Percentiles rank a stretch among this genome's conserved stretches.
phyloP scores from a whole-genome alignment of 352 stramenopile genomes.

The Pythium monospermum region DNA sequence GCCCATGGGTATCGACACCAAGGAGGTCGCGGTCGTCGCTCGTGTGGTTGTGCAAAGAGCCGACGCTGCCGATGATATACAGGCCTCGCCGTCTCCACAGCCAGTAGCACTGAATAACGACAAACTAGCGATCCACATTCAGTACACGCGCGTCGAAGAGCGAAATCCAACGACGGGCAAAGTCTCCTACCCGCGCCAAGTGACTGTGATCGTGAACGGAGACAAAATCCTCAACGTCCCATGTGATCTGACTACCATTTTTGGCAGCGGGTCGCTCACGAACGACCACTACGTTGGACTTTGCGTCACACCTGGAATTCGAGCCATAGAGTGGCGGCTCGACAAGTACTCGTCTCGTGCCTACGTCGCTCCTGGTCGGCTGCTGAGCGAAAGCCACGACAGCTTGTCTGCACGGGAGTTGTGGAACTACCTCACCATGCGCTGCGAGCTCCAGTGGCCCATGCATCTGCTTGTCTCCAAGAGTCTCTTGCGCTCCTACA shows the following conservation, averaged over 20 bases:
- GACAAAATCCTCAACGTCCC: slow-evolving; percentile 5
- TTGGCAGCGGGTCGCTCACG: slow-evolving; percentile 21
- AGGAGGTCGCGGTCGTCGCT: background rate
- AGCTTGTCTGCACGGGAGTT: slow-evolving; percentile 42
- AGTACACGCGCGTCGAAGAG: slow-evolving; percentile 15
- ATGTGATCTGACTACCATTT: slow-evolving; percentile 7
- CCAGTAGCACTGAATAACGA: slow-evolving; percentile 1
- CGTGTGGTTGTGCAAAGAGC: background rate
- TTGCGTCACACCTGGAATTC: slow-evolving; percentile 31
- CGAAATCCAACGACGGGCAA: slow-evolving; percentile 2
- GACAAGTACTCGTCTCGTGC: slow-evolving; percentile 49
- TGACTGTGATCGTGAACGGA: slow-evolving; percentile 12
- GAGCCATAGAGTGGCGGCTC: slow-evolving; percentile 39
- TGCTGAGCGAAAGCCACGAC: slow-evolving; percentile 34
- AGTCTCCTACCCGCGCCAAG: background rate
- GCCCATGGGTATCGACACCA: background rate
- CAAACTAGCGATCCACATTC: background rate
- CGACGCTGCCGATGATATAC: background rate
- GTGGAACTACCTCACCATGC: slow-evolving; percentile 50
- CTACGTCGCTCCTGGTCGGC: slow-evolving; percentile 16
- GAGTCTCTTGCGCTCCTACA: slow-evolving; percentile 51
- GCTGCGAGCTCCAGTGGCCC: slow-evolving; percentile 53
- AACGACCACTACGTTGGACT: slow-evolving; percentile 56
- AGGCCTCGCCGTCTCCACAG: background rate
- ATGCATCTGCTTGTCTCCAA: slow-evolving; percentile 61